These are phyloP conservation scores for Picocystis sp. DNA, from an alignment of 163 green algal genomes.

Conservation along the genomic window DNA sequence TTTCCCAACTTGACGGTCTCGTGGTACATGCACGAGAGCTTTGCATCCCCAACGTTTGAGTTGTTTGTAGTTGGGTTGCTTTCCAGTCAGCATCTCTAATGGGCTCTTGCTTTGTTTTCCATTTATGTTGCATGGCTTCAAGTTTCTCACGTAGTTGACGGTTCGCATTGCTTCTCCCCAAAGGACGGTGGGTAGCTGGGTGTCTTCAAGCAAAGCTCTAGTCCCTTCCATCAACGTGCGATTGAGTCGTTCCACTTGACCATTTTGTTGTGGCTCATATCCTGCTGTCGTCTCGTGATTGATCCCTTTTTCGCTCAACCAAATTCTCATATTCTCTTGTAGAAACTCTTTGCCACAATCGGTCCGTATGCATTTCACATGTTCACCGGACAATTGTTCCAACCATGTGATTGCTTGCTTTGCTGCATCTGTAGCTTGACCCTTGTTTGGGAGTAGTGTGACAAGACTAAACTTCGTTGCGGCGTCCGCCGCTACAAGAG, in stretches of 20 bases:
- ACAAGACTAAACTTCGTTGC: conserved; percentile 6
- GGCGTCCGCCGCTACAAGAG: too few species aligned
- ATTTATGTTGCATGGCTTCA: conserved; percentile 4
- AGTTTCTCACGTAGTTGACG: conserved; percentile 13
- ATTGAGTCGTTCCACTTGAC: conserved; percentile 22
- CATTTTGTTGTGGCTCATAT: conserved; percentile 29
- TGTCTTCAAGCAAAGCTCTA: conserved; percentile 8
- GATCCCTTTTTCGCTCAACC: conserved; percentile 15
- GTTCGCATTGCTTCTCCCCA: conserved; percentile 18
- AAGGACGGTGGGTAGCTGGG: conserved; percentile 5
- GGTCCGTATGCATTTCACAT: conserved; percentile 9
- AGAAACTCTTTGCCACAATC: conserved; percentile 24
- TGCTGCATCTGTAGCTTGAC: background rate
- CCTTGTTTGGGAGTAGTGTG: conserved; percentile 6
- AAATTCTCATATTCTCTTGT: background rate
- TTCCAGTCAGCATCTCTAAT: conserved; percentile 10
- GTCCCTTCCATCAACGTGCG: conserved; percentile 12
- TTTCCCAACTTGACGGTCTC: too few species aligned
- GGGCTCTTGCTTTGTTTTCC: too few species aligned
- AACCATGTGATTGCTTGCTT: conserved; percentile 1
- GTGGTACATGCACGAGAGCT: conserved; percentile 5
- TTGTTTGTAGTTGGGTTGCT: conserved; percentile 6
- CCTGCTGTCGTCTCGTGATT: conserved; percentile 9
- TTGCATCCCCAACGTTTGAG: conserved; percentile 15
- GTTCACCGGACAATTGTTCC: conserved; percentile 5